These are phyloP conservation scores for Calendula officinalis DNA, from an alignment of 129 eudicot species.

Conservation along the genomic window DNA sequence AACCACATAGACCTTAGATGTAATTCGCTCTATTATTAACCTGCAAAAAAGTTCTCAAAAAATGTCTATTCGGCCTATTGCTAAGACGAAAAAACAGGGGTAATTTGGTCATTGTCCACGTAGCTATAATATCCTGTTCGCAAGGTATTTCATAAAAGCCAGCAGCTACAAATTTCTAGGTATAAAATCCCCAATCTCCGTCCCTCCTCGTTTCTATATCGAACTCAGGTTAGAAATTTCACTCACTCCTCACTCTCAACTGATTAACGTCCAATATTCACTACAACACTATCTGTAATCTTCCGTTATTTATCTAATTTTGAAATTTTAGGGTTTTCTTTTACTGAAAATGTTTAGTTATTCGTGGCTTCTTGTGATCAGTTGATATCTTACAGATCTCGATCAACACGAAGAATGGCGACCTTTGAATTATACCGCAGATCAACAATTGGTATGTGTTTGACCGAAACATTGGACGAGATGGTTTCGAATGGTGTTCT, in stretches of 20 bases:
- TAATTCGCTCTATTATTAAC: too few species aligned
- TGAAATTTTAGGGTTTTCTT: conserved; percentile 4
- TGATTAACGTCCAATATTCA: conserved; percentile 11
- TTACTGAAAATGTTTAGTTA: neutral
- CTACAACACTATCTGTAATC: neutral
- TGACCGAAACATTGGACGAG: conserved; percentile 91
- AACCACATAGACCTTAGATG: too few species aligned
- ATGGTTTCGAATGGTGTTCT: conserved; percentile 76
- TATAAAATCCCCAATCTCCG: conserved; percentile 48
- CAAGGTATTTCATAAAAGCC: conserved; percentile 7
- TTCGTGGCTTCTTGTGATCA: neutral
- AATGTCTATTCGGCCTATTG: too few species aligned
- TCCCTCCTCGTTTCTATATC: conserved; percentile 21
- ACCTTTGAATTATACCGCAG: conserved; percentile 86
- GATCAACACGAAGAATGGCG: conserved; percentile 51
- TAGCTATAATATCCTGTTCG: neutral
- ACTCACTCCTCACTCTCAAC: conserved; percentile 22
- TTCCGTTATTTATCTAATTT: neutral
- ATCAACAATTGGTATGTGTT: conserved; percentile 93
- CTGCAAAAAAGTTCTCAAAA: too few species aligned
- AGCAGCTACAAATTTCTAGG: conserved; percentile 47
- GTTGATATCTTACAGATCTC: conserved; percentile 29
- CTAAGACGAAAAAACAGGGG: too few species aligned
- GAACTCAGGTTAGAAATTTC: conserved; percentile 2
- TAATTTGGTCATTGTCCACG: too few species aligned